Base-by-base conservation (phyloP, 495 filamentous ascomycete genomes). In the Tuber aestivum region DNA sequence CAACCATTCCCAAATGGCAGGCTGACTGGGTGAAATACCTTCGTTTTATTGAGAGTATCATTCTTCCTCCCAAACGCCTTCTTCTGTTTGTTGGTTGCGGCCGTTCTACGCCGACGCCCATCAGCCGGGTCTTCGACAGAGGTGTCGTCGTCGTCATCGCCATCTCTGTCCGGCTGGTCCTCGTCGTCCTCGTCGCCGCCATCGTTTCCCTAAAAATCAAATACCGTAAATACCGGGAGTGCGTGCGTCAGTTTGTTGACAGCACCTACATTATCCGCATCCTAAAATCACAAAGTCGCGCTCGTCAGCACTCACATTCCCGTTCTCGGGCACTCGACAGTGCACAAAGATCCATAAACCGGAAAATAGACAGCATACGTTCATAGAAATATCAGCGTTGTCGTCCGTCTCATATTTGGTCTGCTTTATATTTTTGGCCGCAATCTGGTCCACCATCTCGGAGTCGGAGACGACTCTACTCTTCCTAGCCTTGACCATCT, bases 21-120 rank as follows among this genome's bases (percentile, higher is more conserved):
- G 48, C 48, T 38, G 35, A 12, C 73, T 37, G 20, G 27, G 72
- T 86, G 50, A 65, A 35, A 56, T 89, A 97, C 94, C 89, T 97
- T 97, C 44, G 91, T 94, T 82, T 95, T 92, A 80, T 94, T 94
- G 41, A 99, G 83, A 44, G 89, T 87, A 80, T 94, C 92, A 79
- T 97, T 95, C 84, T 99, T 97, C 86, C 95, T 97, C 78, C 94
- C 94, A 80, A 97, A 92, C 38, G 97, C 91, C 82, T 89, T 96
- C 84, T 96, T 92, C 70, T 95, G 92, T 81, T 97, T 86, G 81
- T 93, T 90, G 70, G 92, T 93, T 68, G 90, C 94, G 81, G 97
- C 93, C 61, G 92, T 91, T 72, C 94, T 89, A 81, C 91, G 89
- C 84, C 92, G 94, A 41, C 95, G 91, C 20, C 94, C 94, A 86